Evolutionary conservation across 331 rosid genomes (phyloP), one percentile per base, ranked within the genome.

Genomic region (Arachis monticola): DNA sequence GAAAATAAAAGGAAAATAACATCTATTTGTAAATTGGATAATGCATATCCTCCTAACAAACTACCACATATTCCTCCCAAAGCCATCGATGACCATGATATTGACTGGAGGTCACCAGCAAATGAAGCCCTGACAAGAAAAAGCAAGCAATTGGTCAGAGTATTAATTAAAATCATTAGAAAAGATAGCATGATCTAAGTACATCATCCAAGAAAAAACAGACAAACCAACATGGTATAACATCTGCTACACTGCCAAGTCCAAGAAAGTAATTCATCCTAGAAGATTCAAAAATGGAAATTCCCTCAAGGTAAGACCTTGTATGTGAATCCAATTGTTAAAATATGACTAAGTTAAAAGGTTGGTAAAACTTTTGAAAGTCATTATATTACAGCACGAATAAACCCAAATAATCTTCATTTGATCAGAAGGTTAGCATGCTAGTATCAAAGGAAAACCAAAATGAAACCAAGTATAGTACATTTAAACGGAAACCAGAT

Each of bases 11-110:
- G 91, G 87, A 92, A 92, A 66, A 92, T 88, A 48, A 76, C 72
- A 31, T 86, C 71, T 60, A 83, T 90, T 64, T 40, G 81, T 59
- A 92, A 82, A 78, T 82, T 89, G 76, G 88, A 86, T 68, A 92
- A 79, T 64, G 96, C 96, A 77, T 80, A 79, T 82, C 97, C 97
- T 73, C 97, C 97, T 14, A 79, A 85, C 78, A 89, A 82, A 83
- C 90, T 92, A 63, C 97, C 97, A 59, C 87, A 88, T 79, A 92
- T 81, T 79, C 97, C 97, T 32, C 97, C 97, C 41, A 89, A 67
- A 75, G 97, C 96, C 97, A 92, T 92, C 9, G 97, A 81, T 13
- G 77, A 77, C 97, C 97, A 92, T 46, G 96, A 89, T 68, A 85
- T 56, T 57, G 96, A 83, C 80, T 92, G 97, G 46, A 92, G 97